Base-by-base conservation (phyloP, 2,329 filamentous ascomycete species). In the Hirsutella minnesotensis region DNA sequence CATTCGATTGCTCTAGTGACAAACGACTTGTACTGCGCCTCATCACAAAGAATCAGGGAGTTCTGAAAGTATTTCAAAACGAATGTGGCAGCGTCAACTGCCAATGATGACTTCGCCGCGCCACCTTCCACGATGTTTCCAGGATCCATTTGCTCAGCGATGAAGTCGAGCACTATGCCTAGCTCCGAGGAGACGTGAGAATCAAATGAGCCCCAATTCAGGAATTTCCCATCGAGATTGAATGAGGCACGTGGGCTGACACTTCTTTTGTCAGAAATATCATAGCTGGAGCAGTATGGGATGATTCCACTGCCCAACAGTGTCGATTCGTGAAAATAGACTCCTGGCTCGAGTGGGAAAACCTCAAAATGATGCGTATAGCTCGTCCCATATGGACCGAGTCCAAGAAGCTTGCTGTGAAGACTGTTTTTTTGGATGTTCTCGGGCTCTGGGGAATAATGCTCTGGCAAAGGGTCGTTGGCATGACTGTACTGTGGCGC, bases 291-390 rank as follows among this genome's bases (percentile, higher is more conserved):
- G 3, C 65, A 64, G 22, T 61, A 60, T 16, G 62, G 55, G 5
- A 81, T 51, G 1, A 63, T 57, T 2, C 77, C 76, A 48, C 66
- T 68, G 8, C 78, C 79, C 37, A 82, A 59, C 22, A 81, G 55
- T 1, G 77, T 81, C 41, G 65, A 71, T 46, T 72, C 66, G 43
- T 81, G 77, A 42, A 82, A 81, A 56, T 70, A 81, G 0, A 73
- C 66, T 3, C 70, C 70, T 7, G 57, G 51, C 33, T 73, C 69
- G 24, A 82, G 59, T 16, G 77, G 77, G 42, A 79, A 78, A 4
- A 76, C 57, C 38, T 81, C 76, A 47, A 83, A 83, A 51, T 82
- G 70, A 29, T 73, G 68, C 0, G 76, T 73, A 53, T 81, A 82
- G 20, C 69, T 66, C 2, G 73, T 76, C 1, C 78, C 78, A 53